Base-by-base conservation (phyloP, 768 basidiomycete species). In the Russula dissimulans region DNA sequence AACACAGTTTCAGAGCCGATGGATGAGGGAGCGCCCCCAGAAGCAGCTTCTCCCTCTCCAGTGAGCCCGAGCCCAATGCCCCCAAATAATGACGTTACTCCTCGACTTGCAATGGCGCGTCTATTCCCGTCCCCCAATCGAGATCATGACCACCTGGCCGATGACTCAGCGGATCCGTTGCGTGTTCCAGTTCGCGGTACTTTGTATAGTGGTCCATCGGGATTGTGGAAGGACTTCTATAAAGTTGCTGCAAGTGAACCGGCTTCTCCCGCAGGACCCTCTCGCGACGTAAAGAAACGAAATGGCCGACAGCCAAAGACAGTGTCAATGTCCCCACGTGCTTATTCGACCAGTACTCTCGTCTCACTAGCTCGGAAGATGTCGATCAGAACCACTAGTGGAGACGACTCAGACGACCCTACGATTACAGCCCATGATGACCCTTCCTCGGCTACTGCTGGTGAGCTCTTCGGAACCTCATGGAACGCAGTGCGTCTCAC, bases 181-280 rank as follows among this genome's bases (percentile, higher is more conserved):
- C 17, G 15, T 32, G 44, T 54, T n/a, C 43, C 47, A 12, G 56
- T 57, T 22, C 53, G 56, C 26, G 63, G 63, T 7, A 56, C 60
- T 14, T 54, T 62, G 18, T 58, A 57, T 54, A 45, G 60, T n/a
- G 60, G 63, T 14, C 51, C 50, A 41, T 45, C 12, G 18, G 63
- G 63, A 5, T 54, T 57, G 14, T 62, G 45, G 55, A 64, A 64
- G 51, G 56, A 54, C 47, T 56, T 61, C 12, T 61, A 29, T 55
- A 60, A 41, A 26, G 52, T 47, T n/a, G 15, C 50, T 15, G 36
- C 18, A 46, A 32, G 38, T 44, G 38, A 52, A 46, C 15, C 31
- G 15, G 32, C 8, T n/a, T 46, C 51, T 8, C 56, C 39, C 22
- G 34, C 50, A 38, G 29, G 6, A 32, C 15, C 38, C 12, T 29